phyloP scores from a whole-genome alignment of 495 filamentous ascomycete species.

The Aspergillus indologenus region DNA sequence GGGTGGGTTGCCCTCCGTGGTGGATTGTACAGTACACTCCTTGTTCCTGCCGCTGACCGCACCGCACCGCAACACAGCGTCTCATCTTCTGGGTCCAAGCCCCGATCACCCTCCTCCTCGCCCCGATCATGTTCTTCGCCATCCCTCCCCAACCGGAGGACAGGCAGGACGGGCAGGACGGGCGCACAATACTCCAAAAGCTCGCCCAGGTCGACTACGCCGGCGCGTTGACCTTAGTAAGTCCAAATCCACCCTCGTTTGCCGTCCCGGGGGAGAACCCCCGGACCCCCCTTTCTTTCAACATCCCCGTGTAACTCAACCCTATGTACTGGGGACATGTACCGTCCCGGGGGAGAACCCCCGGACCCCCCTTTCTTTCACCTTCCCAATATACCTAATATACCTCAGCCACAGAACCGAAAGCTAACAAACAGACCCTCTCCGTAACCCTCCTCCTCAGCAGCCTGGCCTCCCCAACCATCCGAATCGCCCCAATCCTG shows the following conservation, averaged over 20 bases:
- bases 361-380: too few species aligned
- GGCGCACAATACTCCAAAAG: conserved; percentile 37
- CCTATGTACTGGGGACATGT: too few species aligned
- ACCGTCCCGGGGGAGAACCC: too few species aligned
- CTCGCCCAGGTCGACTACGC: conserved; percentile 66
- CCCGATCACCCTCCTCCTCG: conserved; percentile 54
- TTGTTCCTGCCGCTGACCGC: background rate
- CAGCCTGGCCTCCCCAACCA: conserved; percentile 56
- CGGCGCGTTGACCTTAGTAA: conserved; percentile 59
- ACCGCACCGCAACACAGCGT: conserved; percentile 48
- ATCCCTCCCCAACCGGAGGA: conserved; percentile 48
- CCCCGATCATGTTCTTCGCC: conserved; percentile 55
- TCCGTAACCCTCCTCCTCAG: conserved; percentile 63
- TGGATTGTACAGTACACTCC: too few species aligned
- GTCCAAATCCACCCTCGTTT: too few species aligned
- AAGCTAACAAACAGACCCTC: conserved; percentile 35
- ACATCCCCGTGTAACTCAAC: too few species aligned
- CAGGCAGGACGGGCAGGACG: conserved; percentile 18
- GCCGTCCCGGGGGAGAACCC: too few species aligned
- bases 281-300: too few species aligned
- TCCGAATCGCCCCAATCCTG: conserved; percentile 55
- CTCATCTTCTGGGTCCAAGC: conserved; percentile 66
- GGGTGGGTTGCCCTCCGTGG: too few species aligned
- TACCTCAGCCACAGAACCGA: conserved; percentile 7
- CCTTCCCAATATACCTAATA: too few species aligned